phyloP scores from a whole-genome alignment of 2,329 filamentous ascomycete species.

The Pseudogymnoascus sp. region DNA sequence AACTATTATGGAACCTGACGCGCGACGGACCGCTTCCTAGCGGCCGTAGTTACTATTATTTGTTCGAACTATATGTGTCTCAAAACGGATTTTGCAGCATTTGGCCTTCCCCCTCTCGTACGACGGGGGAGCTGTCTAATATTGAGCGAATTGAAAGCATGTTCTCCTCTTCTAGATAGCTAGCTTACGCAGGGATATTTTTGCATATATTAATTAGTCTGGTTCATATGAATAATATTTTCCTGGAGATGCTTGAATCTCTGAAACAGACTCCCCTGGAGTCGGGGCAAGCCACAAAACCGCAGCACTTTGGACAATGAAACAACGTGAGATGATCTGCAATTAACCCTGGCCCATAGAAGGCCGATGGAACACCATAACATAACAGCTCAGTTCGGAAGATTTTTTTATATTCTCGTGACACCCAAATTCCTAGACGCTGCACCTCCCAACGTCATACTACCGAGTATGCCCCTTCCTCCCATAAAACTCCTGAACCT shows the following conservation, averaged over 20 bases:
- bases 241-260: not conserved
- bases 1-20: not conserved
- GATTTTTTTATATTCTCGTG: not conserved
- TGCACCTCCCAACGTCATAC: not conserved
- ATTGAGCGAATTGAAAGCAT: not conserved
- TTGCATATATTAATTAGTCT: not conserved
- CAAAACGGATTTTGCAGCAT: not conserved
- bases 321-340: not conserved
- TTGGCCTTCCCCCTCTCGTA: not conserved
- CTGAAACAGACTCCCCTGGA: not conserved
- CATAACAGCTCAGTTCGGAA: not conserved
- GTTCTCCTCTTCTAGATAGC: not conserved
- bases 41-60: not conserved
- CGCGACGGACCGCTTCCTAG: constrained; percentile 1
- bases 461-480: not conserved
- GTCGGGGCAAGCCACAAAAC: not conserved
- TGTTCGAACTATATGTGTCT: not conserved
- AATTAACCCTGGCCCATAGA: not conserved
- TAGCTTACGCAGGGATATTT: not conserved
- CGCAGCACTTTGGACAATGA: not conserved
- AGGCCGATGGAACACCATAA: not conserved
- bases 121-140: not conserved
- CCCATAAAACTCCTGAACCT: not conserved
- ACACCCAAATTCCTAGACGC: not conserved
- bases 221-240: not conserved